phyloP scores from a whole-genome alignment of 1,284 basidiomycete genomes.

The Naganishia liquefaciens region DNA sequence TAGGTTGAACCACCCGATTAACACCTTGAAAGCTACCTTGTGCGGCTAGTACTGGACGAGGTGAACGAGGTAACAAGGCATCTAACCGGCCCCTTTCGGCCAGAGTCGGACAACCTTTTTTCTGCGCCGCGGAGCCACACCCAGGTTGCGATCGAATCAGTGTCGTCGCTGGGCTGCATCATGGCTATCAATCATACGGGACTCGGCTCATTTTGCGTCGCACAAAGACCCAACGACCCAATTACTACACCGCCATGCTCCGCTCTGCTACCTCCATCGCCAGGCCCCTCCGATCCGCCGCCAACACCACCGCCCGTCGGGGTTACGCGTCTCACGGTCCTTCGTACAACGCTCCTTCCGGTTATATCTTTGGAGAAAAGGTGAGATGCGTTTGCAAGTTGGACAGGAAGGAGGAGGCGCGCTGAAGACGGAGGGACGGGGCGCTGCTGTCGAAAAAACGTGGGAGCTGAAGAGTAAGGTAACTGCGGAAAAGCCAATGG shows the following conservation, averaged over 20 bases:
- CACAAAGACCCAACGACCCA: too few species aligned
- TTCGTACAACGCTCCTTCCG: constrained; percentile 83
- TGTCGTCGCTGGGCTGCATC: neutral
- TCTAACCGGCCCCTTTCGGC: neutral
- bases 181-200: too few species aligned
- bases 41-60: neutral
- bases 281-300: constrained; percentile 11
- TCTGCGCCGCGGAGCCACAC: constrained; percentile 9
- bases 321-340: constrained; percentile 57
- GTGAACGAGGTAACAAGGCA: too few species aligned
- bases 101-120: constrained; percentile 11
- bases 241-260: constrained; percentile 10
- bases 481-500: too few species aligned
- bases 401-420: constrained; percentile 34
- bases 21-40: neutral
- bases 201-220: too few species aligned
- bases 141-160: neutral
- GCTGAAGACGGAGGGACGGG: constrained; percentile 42
- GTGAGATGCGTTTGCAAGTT: constrained; percentile 56
- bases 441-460: constrained; percentile 52
- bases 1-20: neutral
- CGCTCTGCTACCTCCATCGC: constrained; percentile 16
- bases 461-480: too few species aligned
- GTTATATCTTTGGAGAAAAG: constrained; percentile 85
- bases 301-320: constrained; percentile 7